phyloP scores from a whole-genome alignment of 2,329 filamentous ascomycete species.

The Rhinocladiella mackenziei region DNA sequence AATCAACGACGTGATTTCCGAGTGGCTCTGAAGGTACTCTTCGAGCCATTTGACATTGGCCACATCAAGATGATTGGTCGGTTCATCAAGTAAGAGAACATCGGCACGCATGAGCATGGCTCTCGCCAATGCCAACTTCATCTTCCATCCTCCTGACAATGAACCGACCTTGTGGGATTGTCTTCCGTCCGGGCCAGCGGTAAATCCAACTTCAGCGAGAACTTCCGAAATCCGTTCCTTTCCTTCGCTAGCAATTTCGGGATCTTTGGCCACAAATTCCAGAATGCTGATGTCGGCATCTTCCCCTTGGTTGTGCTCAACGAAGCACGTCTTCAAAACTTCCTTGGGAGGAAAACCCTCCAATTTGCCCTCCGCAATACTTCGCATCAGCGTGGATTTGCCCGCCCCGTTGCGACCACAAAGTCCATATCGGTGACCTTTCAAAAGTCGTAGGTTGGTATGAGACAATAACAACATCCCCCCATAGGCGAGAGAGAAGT shows the following conservation, averaged over 20 bases:
- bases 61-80: conserved; percentile 97
- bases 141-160: conserved; percentile 97
- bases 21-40: conserved; percentile 91
- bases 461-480: conserved; percentile 96
- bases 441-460: conserved; percentile 88
- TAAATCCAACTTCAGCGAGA: conserved; percentile 89
- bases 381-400: conserved; percentile 98
- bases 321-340: conserved; percentile 90
- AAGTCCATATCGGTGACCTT: conserved; percentile 95
- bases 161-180: conserved; percentile 90
- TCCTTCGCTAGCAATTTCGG: conserved; percentile 74
- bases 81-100: conserved; percentile 93
- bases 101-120: conserved; percentile 98
- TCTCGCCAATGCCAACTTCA: conserved; percentile 94
- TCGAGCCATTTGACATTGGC: conserved; percentile 94
- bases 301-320: conserved; percentile 98
- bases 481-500: conserved; percentile 95
- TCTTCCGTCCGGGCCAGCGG: conserved; percentile 78
- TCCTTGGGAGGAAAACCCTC: conserved; percentile 95
- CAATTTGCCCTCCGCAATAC: conserved; percentile 90
- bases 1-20: conserved; percentile 94
- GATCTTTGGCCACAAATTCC: conserved; percentile 87
- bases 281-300: conserved; percentile 95
- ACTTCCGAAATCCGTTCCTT: conserved; percentile 77
- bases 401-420: conserved; percentile 96